Evolutionary conservation across 805 yeast species (phyloP), one percentile per base, ranked within the genome.

Genomic region (Komagataella mondaviorum): DNA sequence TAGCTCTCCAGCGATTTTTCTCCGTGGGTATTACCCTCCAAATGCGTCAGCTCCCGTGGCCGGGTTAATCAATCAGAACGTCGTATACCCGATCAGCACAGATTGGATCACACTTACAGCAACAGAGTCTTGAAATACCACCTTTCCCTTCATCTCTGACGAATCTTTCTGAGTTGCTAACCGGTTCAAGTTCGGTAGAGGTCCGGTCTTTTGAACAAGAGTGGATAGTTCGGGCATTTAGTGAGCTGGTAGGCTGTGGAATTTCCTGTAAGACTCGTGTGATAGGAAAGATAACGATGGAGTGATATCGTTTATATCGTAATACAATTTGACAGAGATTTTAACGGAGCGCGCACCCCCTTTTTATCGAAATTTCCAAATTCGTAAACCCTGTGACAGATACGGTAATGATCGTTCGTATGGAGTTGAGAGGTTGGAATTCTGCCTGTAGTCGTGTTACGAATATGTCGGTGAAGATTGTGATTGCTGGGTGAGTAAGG

Each of bases 321-420:
- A 10, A 8, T 30, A 30, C 39, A 30, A 30, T 30, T 30, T 30
- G 39, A 30, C 39, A 30, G 10, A 30, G 14, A 30, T 30, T 30
- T 6, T 30, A 14, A 30, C 39, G 39, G 39, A 30, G 39, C 39
- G 39, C 39, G 39, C 39, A 30, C 39, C 39, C 39, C 39, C 39
- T 30, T 30, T 30, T 30, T 14, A 30, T 30, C 4, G 39, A 8
- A 30, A 2, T 14, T 30, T 30, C 39, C 39, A 30, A 30, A 30
- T 30, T 30, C 39, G 39, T 30, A 30, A 14, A 30, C 39, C 14
- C n/a, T 7, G n/a, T 30, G 5, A 81, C 74, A 3, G 97, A 30
- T 10, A 30, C 14, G 39, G 39, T 10, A 30, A 30, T 30, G 14
- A 30, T 30, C 39, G 39, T 14, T 30, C 39, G 39, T 14, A 14